These are phyloP conservation scores for Suillus luteus DNA, from an alignment of 768 basidiomycete species.

Conservation along the genomic window DNA sequence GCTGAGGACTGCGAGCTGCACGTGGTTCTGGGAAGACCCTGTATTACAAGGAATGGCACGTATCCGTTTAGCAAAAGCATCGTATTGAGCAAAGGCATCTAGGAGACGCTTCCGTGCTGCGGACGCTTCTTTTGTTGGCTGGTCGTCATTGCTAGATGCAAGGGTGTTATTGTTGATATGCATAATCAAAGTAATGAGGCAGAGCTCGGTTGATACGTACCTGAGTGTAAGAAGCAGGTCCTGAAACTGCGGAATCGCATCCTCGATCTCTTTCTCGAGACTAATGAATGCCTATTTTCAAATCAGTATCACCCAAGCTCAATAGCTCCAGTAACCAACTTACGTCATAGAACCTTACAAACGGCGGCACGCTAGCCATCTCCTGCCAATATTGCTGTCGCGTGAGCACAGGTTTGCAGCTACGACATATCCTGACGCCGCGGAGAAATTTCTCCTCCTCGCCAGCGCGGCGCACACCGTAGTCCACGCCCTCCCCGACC, in stretches of 20 bases:
- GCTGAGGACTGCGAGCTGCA: conserved; percentile 79
- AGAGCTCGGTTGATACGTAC: conserved; percentile 36
- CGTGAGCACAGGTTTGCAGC: conserved; percentile 82
- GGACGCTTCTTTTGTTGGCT: conserved; percentile 67
- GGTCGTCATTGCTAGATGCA: conserved; percentile 40
- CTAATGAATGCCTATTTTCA: conserved; percentile 58
- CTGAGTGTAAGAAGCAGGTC: conserved; percentile 75
- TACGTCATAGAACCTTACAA: conserved; percentile 74
- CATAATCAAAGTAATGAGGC: conserved; percentile 27
- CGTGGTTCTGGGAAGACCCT: conserved; percentile 76
- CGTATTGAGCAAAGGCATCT: conserved; percentile 86
- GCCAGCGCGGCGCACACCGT: conserved; percentile 61
- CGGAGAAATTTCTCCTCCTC: conserved; percentile 85
- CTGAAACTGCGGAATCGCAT: conserved; percentile 83
- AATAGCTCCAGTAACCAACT: conserved; percentile 10
- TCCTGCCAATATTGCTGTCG: conserved; percentile 81
- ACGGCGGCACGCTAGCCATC: conserved; percentile 54
- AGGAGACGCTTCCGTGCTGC: conserved; percentile 78
- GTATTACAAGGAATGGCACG: conserved; percentile 65
- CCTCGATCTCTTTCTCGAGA: conserved; percentile 90
- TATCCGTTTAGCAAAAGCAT: conserved; percentile 85
- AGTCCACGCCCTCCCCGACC: conserved; percentile 81
- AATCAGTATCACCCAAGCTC: conserved; percentile 3
- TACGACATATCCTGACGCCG: conserved; percentile 84
- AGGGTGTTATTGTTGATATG: neutral